Evolutionary conservation across 768 basidiomycete genomes (phyloP), one percentile per base, ranked within the genome.

Genomic region (Kockovaella imperatae): DNA sequence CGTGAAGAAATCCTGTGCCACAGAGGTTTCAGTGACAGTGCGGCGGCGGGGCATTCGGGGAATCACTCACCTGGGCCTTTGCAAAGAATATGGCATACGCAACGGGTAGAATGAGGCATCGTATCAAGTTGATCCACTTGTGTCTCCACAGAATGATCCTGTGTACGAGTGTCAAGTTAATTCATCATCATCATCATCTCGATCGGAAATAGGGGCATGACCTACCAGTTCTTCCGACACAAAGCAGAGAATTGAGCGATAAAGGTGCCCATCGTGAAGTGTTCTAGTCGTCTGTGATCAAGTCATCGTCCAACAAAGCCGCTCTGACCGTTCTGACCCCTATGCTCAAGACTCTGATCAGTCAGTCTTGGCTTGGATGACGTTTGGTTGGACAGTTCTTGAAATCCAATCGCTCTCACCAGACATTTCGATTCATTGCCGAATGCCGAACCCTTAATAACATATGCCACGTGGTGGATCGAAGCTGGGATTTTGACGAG

Each of bases 11-110:
- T 52, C 44, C 44, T 51, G 25, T 11, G 21, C 11, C 10, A 42
- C 23, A 11, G 23, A 7, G 10, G n/a, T 10, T 10, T 32, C 31
- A 32, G 31, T n/a, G 31, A 32, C 21, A 26, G 20, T 14, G 26
- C 32, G 8, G 47, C 28, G 45, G 47, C 47, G 18, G 15, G 1
- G 3, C 36, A 20, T 41, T 6, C 40, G 26, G 23, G 4, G 20
- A 29, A 20, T 13, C 3, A 43, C 60, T 45, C 11, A 56, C 50
- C 35, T 57, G 58, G 21, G 56, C 60, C 20, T 62, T 49, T 23
- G 55, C 60, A 32, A 69, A 57, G 54, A 67, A 69, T 4, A 48
- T 52, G 18, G 57, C 62, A 51, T 64, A 69, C 2, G 45, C 62
- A 13, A 69, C 55, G 8, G 67, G 67, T 5, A 67, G 47, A 14